Evolutionary conservation across 177 flowering plant genomes (phyloP).

Genomic region (Vitis hybrid): DNA sequence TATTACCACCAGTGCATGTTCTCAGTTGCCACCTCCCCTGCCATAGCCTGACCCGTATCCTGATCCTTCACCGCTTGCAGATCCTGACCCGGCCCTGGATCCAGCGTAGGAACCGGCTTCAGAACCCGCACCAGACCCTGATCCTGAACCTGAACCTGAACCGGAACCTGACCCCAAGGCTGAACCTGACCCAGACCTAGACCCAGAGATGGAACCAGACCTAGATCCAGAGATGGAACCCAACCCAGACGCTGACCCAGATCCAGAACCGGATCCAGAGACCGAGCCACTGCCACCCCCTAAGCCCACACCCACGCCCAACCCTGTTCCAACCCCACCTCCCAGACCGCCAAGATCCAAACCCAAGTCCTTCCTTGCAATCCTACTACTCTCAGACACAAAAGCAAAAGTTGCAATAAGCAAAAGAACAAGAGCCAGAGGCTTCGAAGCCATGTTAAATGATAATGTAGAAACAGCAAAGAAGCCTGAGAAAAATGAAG

Average conservation of each 20-base stretch:
- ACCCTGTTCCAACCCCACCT: slow-evolving; percentile 17
- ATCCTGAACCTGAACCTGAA: slow-evolving; percentile 20
- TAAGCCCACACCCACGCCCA: slow-evolving; percentile 18
- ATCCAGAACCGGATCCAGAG: slow-evolving; percentile 30
- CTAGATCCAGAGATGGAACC: slow-evolving; percentile 32
- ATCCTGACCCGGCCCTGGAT: slow-evolving; percentile 24
- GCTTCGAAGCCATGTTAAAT: no score
- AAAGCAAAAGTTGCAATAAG: no score
- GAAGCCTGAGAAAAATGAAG: no score
- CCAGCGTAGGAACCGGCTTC: slow-evolving; percentile 17
- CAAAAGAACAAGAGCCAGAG: no score
- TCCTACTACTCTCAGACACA: background rate
- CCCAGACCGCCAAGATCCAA: slow-evolving; percentile 29
- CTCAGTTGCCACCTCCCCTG: no score
- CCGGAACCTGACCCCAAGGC: slow-evolving; percentile 14
- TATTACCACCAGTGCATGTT: no score
- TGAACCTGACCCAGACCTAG: slow-evolving; percentile 1
- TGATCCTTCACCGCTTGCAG: slow-evolving; percentile 5
- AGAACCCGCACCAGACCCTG: slow-evolving; percentile 24
- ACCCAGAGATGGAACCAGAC: no score
- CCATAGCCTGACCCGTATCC: slow-evolving; percentile 15
- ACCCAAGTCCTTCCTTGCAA: slow-evolving; percentile 39
- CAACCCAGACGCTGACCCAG: slow-evolving; percentile 29
- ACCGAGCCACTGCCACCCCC: slow-evolving; percentile 15
- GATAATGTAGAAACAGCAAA: no score